Percentiles rank a stretch among this genome's conserved stretches.
phyloP scores from a whole-genome alignment of 768 basidiomycete species.

The Pulveroboletus sp. region DNA sequence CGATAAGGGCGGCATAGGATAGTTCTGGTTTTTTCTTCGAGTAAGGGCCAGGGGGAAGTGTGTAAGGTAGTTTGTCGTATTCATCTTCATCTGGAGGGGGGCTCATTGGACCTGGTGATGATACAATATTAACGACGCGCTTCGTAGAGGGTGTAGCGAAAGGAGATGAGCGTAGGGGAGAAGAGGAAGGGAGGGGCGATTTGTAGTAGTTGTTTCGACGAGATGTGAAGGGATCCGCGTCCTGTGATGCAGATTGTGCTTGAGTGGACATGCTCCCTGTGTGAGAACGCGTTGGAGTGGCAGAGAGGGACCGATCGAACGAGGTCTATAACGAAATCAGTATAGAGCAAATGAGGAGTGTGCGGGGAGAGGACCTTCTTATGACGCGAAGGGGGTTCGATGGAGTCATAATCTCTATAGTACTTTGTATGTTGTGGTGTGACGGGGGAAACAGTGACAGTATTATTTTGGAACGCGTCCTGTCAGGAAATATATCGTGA shows the following conservation, averaged over 20 bases:
- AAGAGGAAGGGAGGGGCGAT: conserved; percentile 57
- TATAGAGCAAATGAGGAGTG: neutral
- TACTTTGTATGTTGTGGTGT: conserved; percentile 61
- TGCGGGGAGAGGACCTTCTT: conserved; percentile 20
- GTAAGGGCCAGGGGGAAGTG: conserved; percentile 81
- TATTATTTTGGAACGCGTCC: conserved; percentile 28
- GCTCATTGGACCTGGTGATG: conserved; percentile 78
- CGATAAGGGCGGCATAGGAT: conserved; percentile 94
- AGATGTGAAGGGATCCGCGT: conserved; percentile 47
- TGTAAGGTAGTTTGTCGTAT: conserved; percentile 65
- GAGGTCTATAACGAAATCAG: conserved; percentile 14
- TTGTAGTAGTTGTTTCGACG: conserved; percentile 39
- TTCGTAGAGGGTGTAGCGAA: conserved; percentile 55
- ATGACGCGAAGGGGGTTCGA: conserved; percentile 30
- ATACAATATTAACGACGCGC: conserved; percentile 66
- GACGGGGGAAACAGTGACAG: conserved; percentile 34
- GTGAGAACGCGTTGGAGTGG: conserved; percentile 38
- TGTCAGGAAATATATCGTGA: conserved; percentile 16
- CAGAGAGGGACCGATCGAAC: conserved; percentile 40
- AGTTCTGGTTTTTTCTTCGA: conserved; percentile 73
- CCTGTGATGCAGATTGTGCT: conserved; percentile 28
- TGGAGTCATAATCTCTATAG: conserved; percentile 43
- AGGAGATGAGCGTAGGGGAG: conserved; percentile 56
- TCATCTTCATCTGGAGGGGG: conserved; percentile 60
- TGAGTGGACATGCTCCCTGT: conserved; percentile 29